A percentile compares a stretch with the other conserved stretches of the same genome.
phyloP scores from a whole-genome alignment of 2,329 filamentous ascomycete species.

The Calonectria ilicicola region DNA sequence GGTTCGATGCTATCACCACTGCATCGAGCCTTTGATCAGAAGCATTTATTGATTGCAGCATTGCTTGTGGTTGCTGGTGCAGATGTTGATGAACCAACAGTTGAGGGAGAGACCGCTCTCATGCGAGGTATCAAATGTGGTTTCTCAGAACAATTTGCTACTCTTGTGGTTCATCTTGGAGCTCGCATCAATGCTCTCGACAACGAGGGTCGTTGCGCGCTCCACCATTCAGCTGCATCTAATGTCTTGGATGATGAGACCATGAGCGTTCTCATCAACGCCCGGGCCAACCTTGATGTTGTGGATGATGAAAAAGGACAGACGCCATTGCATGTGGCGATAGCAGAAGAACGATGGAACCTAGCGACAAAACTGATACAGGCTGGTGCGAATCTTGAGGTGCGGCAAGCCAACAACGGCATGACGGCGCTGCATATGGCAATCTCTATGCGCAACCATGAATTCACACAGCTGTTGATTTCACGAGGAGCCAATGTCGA shows the following conservation, averaged over 20 bases:
- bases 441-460: slow-evolving; percentile 43
- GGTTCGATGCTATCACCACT: slow-evolving; percentile 43
- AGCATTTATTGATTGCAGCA: slow-evolving; percentile 42
- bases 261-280: slow-evolving; percentile 36
- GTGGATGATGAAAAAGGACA: slow-evolving; percentile 39
- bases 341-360: slow-evolving; percentile 39
- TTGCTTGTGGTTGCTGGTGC: slow-evolving; percentile 43
- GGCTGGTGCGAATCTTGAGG: slow-evolving; percentile 41
- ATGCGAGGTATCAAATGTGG: slow-evolving; percentile 44
- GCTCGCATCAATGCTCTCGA: slow-evolving; percentile 40
- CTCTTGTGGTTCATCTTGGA: slow-evolving; percentile 38
- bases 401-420: slow-evolving; percentile 37
- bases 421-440: slow-evolving; percentile 43
- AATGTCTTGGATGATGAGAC: slow-evolving; percentile 44
- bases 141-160: slow-evolving; percentile 44
- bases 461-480: slow-evolving; percentile 41
- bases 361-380: slow-evolving; percentile 40
- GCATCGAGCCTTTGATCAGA: slow-evolving; percentile 42
- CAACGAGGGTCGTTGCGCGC: slow-evolving; percentile 39
- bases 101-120: slow-evolving; percentile 40
- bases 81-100: slow-evolving; percentile 43
- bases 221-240: slow-evolving; percentile 43
- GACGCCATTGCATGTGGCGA: slow-evolving; percentile 40
- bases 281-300: slow-evolving; percentile 40
- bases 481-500: slow-evolving; percentile 43